Evolutionary conservation across 768 basidiomycete genomes (phyloP).

Genomic region (Dendrothele bispora): DNA sequence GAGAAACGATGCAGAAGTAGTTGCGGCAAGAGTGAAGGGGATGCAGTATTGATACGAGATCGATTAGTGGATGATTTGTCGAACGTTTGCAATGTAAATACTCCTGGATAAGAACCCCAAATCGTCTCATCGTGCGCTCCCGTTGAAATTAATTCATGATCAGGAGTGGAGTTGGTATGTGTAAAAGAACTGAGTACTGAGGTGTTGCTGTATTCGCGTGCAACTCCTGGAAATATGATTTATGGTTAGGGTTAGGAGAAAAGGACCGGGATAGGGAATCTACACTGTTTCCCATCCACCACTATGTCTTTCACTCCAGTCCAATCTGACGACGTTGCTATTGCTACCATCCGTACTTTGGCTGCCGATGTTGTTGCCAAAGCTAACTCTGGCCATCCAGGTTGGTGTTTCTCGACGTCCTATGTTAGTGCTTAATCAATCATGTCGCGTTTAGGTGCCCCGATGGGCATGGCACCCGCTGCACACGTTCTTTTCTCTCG

Average conservation of each 20-base stretch:
- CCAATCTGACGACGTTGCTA: conserved; percentile 53
- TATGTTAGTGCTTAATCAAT: conserved; percentile 5
- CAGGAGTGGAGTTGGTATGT: no score
- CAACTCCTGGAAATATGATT: conserved; percentile 5
- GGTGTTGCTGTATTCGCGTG: no score
- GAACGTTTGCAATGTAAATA: no score
- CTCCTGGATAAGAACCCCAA: no score
- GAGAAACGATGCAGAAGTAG: no score
- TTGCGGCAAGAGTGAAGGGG: no score
- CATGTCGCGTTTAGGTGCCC: conserved; percentile 61
- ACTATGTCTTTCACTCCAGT: conserved; percentile 44
- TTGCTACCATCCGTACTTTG: conserved; percentile 75
- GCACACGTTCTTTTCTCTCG: conserved; percentile 80
- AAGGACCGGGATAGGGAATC: conserved; percentile 3
- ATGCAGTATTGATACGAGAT: no score
- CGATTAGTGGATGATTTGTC: no score
- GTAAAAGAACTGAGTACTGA: no score
- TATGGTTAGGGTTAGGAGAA: neutral
- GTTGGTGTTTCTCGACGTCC: conserved; percentile 31
- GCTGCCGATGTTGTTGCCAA: conserved; percentile 78
- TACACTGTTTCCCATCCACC: conserved; percentile 15
- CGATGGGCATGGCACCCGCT: conserved; percentile 90
- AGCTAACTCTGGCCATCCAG: conserved; percentile 94
- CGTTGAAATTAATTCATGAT: no score
- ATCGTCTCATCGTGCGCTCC: no score